phyloP scores from a whole-genome alignment of 2,329 filamentous ascomycete genomes.

The Zymoseptoria ardabiliae region DNA sequence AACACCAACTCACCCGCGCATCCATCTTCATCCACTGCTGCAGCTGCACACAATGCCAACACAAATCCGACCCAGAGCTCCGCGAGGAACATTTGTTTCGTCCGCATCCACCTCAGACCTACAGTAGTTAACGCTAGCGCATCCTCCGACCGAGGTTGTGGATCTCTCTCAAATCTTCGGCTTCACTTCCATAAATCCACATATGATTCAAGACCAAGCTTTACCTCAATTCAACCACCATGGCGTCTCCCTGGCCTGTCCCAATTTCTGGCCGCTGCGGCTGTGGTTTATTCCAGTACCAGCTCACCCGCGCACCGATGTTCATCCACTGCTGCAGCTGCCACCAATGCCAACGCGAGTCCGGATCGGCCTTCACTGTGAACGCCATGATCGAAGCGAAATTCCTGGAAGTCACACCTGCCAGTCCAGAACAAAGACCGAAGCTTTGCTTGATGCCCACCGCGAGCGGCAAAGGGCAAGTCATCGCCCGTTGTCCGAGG shows the following conservation, averaged over 20 bases:
- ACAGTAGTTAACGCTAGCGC: not conserved
- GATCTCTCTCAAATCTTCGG: not conserved
- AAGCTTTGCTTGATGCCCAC: not conserved
- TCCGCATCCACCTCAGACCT: too few species aligned
- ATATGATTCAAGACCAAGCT: not conserved
- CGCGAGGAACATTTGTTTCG: too few species aligned
- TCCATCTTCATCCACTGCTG: not conserved
- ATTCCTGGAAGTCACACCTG: not conserved
- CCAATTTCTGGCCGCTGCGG: not conserved
- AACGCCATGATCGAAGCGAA: conserved; percentile 1
- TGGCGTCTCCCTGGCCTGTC: not conserved
- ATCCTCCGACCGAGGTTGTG: not conserved
- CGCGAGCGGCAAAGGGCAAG: not conserved
- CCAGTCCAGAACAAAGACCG: not conserved
- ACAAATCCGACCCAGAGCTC: not conserved
- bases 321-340: conserved; percentile 2
- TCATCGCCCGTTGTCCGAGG: not conserved
- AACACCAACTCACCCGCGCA: not conserved
- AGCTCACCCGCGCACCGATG: not conserved
- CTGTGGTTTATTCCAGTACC: not conserved
- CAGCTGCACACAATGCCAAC: not conserved
- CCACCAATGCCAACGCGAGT: conserved; percentile 1
- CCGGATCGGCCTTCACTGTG: not conserved
- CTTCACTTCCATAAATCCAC: not conserved
- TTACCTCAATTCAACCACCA: not conserved